phyloP scores from a whole-genome alignment of 306 rosid genomes.

The Cyamopsis tetragonoloba region DNA sequence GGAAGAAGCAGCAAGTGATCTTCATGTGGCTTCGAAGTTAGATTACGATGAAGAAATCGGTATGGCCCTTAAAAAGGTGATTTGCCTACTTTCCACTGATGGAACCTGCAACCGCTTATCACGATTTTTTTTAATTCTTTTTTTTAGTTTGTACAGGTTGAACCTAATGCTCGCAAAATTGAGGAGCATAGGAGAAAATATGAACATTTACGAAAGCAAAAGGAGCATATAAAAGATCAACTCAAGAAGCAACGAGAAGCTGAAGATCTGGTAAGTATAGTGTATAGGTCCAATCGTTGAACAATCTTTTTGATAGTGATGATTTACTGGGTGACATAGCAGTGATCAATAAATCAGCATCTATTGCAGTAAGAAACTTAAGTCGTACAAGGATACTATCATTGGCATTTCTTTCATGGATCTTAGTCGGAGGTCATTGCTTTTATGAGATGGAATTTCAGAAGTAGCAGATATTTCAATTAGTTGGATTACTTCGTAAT shows the following conservation, averaged over 20 bases:
- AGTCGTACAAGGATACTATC: too few relatives aligned
- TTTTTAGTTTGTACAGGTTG: slow-evolving; percentile 49
- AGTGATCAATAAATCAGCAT: neutral
- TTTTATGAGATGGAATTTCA: neutral
- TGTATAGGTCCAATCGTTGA: slow-evolving; percentile 9
- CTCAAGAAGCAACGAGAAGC: slow-evolving; percentile 44
- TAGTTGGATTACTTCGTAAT: slow-evolving; percentile 10
- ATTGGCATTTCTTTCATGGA: neutral
- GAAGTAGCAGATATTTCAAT: slow-evolving; percentile 1
- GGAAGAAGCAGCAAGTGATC: slow-evolving; percentile 72
- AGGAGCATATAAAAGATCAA: slow-evolving; percentile 48
- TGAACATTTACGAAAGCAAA: slow-evolving; percentile 52
- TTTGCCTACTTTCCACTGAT: neutral
- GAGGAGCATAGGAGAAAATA: slow-evolving; percentile 75
- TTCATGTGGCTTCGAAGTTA: slow-evolving; percentile 64
- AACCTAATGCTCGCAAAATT: slow-evolving; percentile 69
- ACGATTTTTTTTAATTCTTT: neutral
- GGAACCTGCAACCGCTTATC: neutral
- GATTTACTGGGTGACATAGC: neutral
- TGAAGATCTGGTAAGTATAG: slow-evolving; percentile 50
- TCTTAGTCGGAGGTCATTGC: neutral
- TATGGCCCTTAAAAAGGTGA: slow-evolving; percentile 61
- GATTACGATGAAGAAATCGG: slow-evolving; percentile 82
- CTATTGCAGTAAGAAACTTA: too few relatives aligned
- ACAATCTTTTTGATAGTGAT: neutral